These are phyloP conservation scores for Xerocomellus amylosporus DNA, from an alignment of 768 basidiomycete genomes.

Conservation along the genomic window DNA sequence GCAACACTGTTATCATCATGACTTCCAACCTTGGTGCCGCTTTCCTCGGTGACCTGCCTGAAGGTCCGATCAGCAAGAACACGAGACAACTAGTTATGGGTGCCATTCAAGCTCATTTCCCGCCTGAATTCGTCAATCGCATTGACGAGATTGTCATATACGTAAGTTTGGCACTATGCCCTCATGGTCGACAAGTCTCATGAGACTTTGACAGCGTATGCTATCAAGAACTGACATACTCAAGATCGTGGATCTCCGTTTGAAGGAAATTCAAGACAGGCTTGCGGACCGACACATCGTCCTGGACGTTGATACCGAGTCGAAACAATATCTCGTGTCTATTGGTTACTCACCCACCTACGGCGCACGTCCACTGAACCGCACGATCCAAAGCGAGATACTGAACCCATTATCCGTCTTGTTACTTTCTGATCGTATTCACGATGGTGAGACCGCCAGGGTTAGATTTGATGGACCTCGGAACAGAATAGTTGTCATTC, in stretches of 20 bases:
- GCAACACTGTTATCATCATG: slow-evolving; percentile 92
- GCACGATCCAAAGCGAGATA: slow-evolving; percentile 88
- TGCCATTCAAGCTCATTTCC: slow-evolving; percentile 81
- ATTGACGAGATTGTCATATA: slow-evolving; percentile 84
- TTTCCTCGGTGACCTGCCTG: slow-evolving; percentile 70
- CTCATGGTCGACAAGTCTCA: slow-evolving; percentile 24
- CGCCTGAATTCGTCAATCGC: slow-evolving; percentile 90
- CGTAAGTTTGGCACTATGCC: slow-evolving; percentile 27
- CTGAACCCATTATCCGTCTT: slow-evolving; percentile 86
- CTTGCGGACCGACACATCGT: slow-evolving; percentile 77
- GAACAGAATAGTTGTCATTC: slow-evolving; percentile 73
- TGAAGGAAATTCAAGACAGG: slow-evolving; percentile 82
- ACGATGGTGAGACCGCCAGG: slow-evolving; percentile 74
- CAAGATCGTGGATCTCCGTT: slow-evolving; percentile 85
- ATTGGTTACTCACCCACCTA: slow-evolving; percentile 79
- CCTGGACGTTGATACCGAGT: slow-evolving; percentile 70
- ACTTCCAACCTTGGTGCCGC: slow-evolving; percentile 87
- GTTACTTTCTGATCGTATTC: slow-evolving; percentile 78
- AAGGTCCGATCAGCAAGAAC: slow-evolving; percentile 60
- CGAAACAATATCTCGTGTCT: slow-evolving; percentile 72
- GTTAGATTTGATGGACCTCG: slow-evolving; percentile 79
- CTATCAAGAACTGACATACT: slow-evolving; percentile 74
- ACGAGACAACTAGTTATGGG: slow-evolving; percentile 71
- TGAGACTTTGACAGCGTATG: slow-evolving; percentile 52
- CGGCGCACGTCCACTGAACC: slow-evolving; percentile 89